Evolutionary conservation across 768 basidiomycete genomes (phyloP), one percentile per base, ranked within the genome.

Genomic region (Candolleomyces aberdarensis): DNA sequence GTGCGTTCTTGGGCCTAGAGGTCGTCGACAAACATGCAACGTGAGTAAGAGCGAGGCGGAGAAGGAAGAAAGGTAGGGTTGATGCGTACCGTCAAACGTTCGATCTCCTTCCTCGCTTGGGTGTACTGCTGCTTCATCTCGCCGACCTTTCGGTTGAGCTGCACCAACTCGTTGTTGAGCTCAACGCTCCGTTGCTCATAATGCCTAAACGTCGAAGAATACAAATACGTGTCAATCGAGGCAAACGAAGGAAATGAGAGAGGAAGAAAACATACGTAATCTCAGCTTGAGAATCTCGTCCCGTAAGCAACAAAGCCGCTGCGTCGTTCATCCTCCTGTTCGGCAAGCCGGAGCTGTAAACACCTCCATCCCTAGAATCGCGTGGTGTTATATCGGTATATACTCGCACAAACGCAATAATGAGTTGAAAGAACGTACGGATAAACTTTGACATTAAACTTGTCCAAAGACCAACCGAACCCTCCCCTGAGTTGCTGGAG

Each of bases 291-390:
- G 76, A 72, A 69, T 89, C 81, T 57, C 76, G 77, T 13, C 81
- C 77, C 3, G 83, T 80, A 65, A 90, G 79, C 39, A 89, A 67
- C 62, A 85, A 75, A 40, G 79, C 77, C 68, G 66, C 70, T 43
- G 70, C 83, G 75, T 69, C 74, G 15, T 68, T 70, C 22, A 63
- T 57, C 17, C 54, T 60, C 44, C 66, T 69, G 19, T 66, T 62
- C 36, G 69, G 68, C 31, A 82, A 61, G 10, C 74, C 75, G 5
- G 74, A 77, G 7, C 85, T 86, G 26, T 78, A 77, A 61, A 82
- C 80, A 75, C 91, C 92, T 55, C 89, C 90, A 63, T 88, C 88
- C 11, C 89, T 92, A 56, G 36, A 11, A n/a, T n/a, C 9, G 14
- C 43, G 44, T 47, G 36, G 57, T 7, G 31, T 40, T n/a, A 32